phyloP scores from a whole-genome alignment of 2,329 filamentous ascomycete species.

The Colletotrichum spinosum region DNA sequence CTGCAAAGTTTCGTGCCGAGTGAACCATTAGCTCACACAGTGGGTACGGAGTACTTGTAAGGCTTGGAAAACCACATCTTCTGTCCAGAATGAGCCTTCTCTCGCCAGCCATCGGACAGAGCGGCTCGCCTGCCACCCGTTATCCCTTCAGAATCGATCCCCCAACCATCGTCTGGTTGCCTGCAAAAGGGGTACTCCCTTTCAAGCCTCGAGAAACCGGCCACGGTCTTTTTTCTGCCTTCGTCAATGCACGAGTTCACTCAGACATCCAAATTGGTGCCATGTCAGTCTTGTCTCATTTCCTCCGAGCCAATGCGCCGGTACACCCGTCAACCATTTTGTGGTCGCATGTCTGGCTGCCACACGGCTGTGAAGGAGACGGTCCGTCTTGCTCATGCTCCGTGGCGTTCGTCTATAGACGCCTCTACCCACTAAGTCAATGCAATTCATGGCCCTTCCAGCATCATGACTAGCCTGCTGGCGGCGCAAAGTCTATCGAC shows the following conservation, averaged over 20 bases:
- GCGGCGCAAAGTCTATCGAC: constrained; percentile 24
- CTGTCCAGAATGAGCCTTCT: constrained; percentile 11
- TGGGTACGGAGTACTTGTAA: too few relatives aligned
- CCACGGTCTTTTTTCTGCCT: background rate
- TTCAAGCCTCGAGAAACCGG: background rate
- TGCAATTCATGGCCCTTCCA: constrained; percentile 4
- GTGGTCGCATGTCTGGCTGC: constrained; percentile 18
- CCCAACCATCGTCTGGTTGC: constrained; percentile 1
- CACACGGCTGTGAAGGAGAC: constrained; percentile 22
- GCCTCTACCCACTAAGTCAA: background rate
- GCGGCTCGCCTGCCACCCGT: constrained; percentile 17
- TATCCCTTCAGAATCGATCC: background rate
- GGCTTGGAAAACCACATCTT: constrained; percentile 9
- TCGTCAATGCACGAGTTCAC: background rate
- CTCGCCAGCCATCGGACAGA: constrained; percentile 17
- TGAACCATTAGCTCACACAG: too few relatives aligned
- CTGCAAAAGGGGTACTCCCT: constrained; percentile 22
- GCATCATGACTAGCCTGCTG: constrained; percentile 9
- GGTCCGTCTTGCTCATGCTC: constrained; percentile 16
- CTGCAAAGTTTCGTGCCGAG: too few relatives aligned
- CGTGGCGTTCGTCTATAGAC: background rate
- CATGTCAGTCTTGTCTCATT: constrained; percentile 25
- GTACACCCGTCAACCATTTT: constrained; percentile 1
- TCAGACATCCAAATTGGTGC: constrained; percentile 16
- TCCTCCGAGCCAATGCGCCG: constrained; percentile 20